Base-by-base conservation (phyloP, 768 basidiomycete genomes). In the Mycena chlorophos region DNA sequence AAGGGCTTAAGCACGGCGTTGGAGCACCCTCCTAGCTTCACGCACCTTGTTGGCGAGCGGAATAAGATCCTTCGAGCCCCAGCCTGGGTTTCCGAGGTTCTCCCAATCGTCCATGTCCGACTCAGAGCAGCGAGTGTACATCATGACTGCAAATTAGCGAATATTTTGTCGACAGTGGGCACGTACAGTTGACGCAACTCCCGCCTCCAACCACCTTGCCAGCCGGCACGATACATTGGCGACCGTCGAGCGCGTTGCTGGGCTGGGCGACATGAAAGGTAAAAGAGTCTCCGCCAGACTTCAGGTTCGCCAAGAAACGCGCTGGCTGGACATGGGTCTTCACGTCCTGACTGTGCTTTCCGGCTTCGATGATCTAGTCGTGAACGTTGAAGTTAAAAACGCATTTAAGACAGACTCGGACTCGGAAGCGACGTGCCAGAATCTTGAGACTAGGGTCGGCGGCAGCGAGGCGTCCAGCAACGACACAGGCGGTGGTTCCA, bases 41-140 rank as follows among this genome's bases (percentile, higher is more conserved):
- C 50, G 6, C 53, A 81, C 87, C 77, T 86, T 86, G 58, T 72
- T 79, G 27, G 85, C 58, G 14, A 86, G 68, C 0, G 86, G 85
- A 27, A 87, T 77, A 4, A 88, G 63, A 25, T 81, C 71, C 46
- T 74, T 70, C 0, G 82, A 80, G 4, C 83, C 74, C 87, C 87
- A 88, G 1, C 85, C 86, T 1, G 77, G 67, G 63, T 87, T 86
- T 3, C 73, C 73, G 23, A 72, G 65, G 1, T 55, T 69, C 62
- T 80, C 78, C 86, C 86, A 87, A 48, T 82, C 81, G 58, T 88
- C 83, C 46, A 81, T 86, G 63, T 88, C 87, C 0, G 84, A 86
- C 1, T 82, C 79, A 6, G 81, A 68, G 14, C 83, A 78, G 23
- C 86, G 78, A 0, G 77, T 80, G 57, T 86, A 87, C 74, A 81